Evolutionary conservation across 2,329 filamentous ascomycete species (phyloP).

Genomic region (Neonectria sp.): DNA sequence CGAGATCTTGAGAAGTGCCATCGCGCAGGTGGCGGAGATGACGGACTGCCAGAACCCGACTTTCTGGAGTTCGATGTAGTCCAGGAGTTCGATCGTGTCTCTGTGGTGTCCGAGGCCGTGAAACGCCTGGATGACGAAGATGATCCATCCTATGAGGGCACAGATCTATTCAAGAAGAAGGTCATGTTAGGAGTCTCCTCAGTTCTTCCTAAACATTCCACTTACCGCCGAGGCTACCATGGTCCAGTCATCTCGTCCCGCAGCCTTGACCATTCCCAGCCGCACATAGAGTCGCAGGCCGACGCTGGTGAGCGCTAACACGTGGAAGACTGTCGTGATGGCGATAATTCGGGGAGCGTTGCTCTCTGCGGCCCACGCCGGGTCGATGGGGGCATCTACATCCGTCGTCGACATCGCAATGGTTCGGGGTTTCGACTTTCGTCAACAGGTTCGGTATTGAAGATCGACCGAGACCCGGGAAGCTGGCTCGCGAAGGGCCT

Average conservation of each 20-base stretch:
- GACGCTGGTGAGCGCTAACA: constrained; percentile 24
- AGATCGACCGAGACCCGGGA: constrained; percentile 4
- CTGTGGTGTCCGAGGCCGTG: constrained; percentile 34
- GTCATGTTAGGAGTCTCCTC: neutral
- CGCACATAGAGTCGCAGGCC: constrained; percentile 31
- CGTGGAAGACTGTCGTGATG: constrained; percentile 25
- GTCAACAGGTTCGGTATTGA: neutral
- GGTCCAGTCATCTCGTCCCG: constrained; percentile 36
- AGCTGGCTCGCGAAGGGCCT: constrained; percentile 4
- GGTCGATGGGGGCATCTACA: constrained; percentile 6
- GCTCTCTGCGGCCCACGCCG: constrained; percentile 30
- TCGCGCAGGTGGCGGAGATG: constrained; percentile 27
- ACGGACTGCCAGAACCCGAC: constrained; percentile 37
- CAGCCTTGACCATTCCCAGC: constrained; percentile 26
- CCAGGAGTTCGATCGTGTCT: constrained; percentile 11
- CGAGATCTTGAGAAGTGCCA: constrained; percentile 35
- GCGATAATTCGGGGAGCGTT: constrained; percentile 30
- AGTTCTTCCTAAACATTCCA: neutral
- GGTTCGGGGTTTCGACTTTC: neutral
- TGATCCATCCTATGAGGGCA: constrained; percentile 32
- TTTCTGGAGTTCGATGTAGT: constrained; percentile 22
- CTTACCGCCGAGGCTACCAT: constrained; percentile 31
- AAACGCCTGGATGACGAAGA: constrained; percentile 30
- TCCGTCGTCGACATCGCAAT: constrained; percentile 9
- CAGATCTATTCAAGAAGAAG: constrained; percentile 19